Conservation (phyloP, 257 asterid species). For the Solanum megistacrolobum region DNA sequence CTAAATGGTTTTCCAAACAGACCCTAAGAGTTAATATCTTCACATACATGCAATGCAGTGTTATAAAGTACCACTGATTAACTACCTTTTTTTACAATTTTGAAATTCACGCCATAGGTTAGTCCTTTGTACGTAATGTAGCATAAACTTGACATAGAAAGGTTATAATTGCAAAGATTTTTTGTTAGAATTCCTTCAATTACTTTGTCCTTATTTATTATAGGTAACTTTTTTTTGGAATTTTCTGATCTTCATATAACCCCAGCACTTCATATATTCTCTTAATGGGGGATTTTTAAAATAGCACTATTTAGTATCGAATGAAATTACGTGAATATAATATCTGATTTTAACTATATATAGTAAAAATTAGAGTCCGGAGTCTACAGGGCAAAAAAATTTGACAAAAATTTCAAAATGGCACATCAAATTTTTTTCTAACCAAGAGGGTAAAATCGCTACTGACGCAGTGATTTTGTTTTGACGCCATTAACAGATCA, state of each 20-base stretch:
- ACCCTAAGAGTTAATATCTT: no score
- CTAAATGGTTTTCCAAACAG: no score
- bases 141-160: background rate
- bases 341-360: no score
- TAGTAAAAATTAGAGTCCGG: no score
- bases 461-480: no score
- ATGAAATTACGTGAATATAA: no score
- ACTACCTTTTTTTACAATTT: background rate
- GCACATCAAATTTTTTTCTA: no score
- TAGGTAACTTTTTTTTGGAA: background rate
- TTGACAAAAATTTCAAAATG: no score
- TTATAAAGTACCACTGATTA: background rate
- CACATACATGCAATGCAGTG: no score
- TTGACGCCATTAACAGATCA: no score
- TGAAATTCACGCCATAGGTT: background rate
- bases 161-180: background rate
- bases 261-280: background rate
- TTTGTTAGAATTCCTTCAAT: background rate
- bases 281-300: background rate
- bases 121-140: background rate
- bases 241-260: background rate
- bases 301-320: background rate
- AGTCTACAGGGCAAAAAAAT: no score
- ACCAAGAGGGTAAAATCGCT: no score
- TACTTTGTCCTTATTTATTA: background rate